Evolutionary conservation across 2,329 filamentous ascomycete species (phyloP).

Genomic region (Alternaria sp.): DNA sequence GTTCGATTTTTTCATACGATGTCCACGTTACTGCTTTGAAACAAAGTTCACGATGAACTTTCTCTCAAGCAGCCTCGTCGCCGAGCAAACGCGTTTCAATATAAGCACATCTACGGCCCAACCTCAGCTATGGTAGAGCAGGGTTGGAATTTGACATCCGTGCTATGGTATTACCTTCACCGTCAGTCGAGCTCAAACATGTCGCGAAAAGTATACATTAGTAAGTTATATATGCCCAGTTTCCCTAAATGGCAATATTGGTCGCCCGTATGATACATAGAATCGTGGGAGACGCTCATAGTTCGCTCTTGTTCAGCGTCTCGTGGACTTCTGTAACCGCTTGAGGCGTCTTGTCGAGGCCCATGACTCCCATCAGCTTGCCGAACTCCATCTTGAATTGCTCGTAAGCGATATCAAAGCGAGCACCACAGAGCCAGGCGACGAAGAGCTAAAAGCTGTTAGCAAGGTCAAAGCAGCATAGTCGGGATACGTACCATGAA

Average conservation of each 20-base stretch:
- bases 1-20: slow-evolving; percentile 1
- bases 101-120: slow-evolving; percentile 97
- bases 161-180: slow-evolving; percentile 63
- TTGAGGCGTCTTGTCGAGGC: slow-evolving; percentile 19
- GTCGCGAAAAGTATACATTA: slow-evolving; percentile 30
- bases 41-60: slow-evolving; percentile 14
- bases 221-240: slow-evolving; percentile 25
- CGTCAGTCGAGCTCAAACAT: background rate
- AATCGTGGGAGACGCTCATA: slow-evolving; percentile 41
- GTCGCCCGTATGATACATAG: slow-evolving; percentile 43
- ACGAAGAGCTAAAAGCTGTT: slow-evolving; percentile 66
- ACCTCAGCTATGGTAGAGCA: slow-evolving; percentile 80
- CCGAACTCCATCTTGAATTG: slow-evolving; percentile 61
- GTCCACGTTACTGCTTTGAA: slow-evolving; percentile 30
- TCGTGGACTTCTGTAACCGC: slow-evolving; percentile 28
- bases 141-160: slow-evolving; percentile 99
- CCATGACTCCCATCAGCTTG: slow-evolving; percentile 37
- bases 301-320: slow-evolving; percentile 49
- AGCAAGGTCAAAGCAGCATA: slow-evolving; percentile 11
- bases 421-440: slow-evolving; percentile 81
- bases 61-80: slow-evolving; percentile 33
- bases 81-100: slow-evolving; percentile 37
- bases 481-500: slow-evolving; percentile 72
- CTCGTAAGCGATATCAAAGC: slow-evolving; percentile 74
- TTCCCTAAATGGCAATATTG: slow-evolving; percentile 16